Percentiles rank a stretch among this genome's conserved stretches.
phyloP scores from a whole-genome alignment of 768 basidiomycete species.

The Hericium rajendrae region DNA sequence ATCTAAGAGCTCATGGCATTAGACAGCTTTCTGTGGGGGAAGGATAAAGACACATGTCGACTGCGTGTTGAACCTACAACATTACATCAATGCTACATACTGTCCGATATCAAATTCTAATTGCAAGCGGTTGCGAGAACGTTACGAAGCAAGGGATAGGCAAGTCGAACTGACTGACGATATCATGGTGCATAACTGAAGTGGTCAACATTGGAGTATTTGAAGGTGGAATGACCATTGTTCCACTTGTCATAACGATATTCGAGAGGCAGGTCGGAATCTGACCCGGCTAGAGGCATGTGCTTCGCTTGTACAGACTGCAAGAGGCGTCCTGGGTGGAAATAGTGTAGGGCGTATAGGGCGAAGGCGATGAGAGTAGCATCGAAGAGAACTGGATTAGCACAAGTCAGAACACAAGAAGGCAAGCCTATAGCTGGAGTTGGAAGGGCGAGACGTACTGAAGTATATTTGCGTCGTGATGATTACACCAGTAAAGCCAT shows the following conservation, averaged over 20 bases:
- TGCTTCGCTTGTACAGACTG: not conserved
- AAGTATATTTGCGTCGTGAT: constrained; percentile 8
- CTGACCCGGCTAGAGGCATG: not conserved
- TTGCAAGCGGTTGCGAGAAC: too few relatives aligned
- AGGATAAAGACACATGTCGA: too few relatives aligned
- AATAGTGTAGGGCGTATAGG: constrained; percentile 34
- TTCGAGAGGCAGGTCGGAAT: not conserved
- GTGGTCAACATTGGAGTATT: too few relatives aligned
- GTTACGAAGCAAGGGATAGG: too few relatives aligned
- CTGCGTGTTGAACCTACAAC: too few relatives aligned
- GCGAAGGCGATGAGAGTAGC: constrained; percentile 38
- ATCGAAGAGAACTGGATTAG: constrained; percentile 35
- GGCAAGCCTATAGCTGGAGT: not conserved
- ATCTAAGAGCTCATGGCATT: too few relatives aligned
- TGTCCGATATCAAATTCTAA: too few relatives aligned
- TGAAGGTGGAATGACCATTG: too few relatives aligned
- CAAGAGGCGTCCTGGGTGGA: constrained; percentile 29
- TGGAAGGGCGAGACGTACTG: not conserved
- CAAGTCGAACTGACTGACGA: too few relatives aligned
- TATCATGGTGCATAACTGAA: too few relatives aligned
- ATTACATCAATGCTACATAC: too few relatives aligned
- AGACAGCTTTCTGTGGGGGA: too few relatives aligned
- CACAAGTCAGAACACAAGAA: not conserved
- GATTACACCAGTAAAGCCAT: constrained; percentile 7
- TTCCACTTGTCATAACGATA: not conserved